phyloP scores from a whole-genome alignment of 345 rosid genomes.

The Diplotaxis tenuifolia region DNA sequence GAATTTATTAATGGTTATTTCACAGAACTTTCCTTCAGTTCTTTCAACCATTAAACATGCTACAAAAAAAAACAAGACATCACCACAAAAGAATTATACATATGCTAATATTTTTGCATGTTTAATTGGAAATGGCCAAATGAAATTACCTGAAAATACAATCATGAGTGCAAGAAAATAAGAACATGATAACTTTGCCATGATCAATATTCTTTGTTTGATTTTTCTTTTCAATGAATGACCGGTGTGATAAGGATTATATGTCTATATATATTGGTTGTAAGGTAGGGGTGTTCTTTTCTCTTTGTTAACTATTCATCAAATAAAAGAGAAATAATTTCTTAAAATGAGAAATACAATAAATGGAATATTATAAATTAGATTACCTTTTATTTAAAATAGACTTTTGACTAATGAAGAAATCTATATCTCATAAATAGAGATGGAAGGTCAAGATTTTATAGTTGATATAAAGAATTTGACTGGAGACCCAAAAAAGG shows the following conservation, averaged over 20 bases:
- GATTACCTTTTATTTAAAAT: neutral
- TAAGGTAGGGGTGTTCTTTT: too few species aligned
- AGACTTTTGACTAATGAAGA: neutral
- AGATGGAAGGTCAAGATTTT: too few species aligned
- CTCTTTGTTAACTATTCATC: too few species aligned
- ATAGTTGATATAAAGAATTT: too few species aligned
- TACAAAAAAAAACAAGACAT: neutral
- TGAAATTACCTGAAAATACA: slow-evolving; percentile 19
- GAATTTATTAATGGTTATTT: neutral
- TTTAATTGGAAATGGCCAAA: neutral
- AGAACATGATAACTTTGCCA: slow-evolving; percentile 21
- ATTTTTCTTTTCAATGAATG: neutral
- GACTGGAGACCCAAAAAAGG: too few species aligned
- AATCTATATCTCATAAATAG: too few species aligned
- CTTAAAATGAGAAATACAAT: neutral
- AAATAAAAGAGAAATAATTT: too few species aligned
- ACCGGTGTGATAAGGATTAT: neutral
- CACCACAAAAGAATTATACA: neutral
- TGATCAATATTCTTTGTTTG: neutral
- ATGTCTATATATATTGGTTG: neutral
- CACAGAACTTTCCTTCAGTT: slow-evolving; percentile 11
- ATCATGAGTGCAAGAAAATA: slow-evolving; percentile 7
- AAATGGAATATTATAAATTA: neutral
- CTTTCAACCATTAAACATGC: neutral
- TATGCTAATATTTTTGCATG: neutral